These are phyloP conservation scores for Pichia sp. DNA, from an alignment of 1,139 yeast genomes.

Conservation along the genomic window DNA sequence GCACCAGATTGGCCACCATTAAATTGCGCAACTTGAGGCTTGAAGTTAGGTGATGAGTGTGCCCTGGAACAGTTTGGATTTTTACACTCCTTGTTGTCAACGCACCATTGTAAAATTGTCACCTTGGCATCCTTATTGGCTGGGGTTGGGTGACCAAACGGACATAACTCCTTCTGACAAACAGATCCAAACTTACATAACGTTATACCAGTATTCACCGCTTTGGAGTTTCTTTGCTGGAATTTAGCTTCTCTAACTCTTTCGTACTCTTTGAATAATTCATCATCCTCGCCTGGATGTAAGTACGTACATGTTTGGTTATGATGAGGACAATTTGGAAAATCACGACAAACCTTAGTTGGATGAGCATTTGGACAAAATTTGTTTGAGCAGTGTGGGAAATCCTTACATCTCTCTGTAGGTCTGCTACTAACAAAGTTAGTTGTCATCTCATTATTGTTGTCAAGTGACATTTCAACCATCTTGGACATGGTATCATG, in stretches of 20 bases:
- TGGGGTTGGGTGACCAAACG: constrained; percentile 89
- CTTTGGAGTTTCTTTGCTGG: constrained; percentile 27
- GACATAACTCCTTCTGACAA: constrained; percentile 75
- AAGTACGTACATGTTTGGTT: constrained; percentile 79
- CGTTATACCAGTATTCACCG: constrained; percentile 41
- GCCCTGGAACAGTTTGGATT: constrained; percentile 64
- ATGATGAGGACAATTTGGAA: constrained; percentile 72
- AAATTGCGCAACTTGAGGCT: constrained; percentile 20
- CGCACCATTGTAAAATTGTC: constrained; percentile 69
- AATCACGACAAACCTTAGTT: constrained; percentile 66
- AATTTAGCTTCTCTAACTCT: constrained; percentile 44
- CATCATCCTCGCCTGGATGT: constrained; percentile 83
- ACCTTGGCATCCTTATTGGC: constrained; percentile 72
- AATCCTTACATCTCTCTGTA: constrained; percentile 67
- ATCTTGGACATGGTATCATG: constrained; percentile 20
- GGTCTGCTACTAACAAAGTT: constrained; percentile 36
- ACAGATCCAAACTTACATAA: constrained; percentile 71
- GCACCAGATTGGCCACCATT: not conserved
- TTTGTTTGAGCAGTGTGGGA: constrained; percentile 69
- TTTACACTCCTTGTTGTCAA: constrained; percentile 59
- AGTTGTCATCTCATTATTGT: constrained; percentile 20
- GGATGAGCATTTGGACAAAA: constrained; percentile 79
- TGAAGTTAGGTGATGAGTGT: constrained; percentile 68
- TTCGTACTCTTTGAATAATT: constrained; percentile 60
- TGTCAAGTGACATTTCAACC: constrained; percentile 34